phyloP scores from a whole-genome alignment of 176 grass and related monocot species.

The Alloteropsis semialata region DNA sequence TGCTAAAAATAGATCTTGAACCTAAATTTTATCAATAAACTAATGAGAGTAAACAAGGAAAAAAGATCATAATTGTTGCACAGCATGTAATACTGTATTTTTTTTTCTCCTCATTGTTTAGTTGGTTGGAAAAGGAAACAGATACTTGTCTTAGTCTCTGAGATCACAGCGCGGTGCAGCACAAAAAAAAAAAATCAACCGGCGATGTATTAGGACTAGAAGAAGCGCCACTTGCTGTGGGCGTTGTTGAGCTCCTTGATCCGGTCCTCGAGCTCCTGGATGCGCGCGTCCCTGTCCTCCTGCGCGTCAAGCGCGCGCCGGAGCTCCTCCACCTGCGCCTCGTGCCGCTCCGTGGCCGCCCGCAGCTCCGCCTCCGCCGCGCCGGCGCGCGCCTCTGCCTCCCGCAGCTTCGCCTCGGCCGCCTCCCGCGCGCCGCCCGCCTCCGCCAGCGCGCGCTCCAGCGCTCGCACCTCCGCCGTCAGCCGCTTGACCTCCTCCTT shows the following conservation, averaged over 20 bases:
- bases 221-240: conserved; percentile 11
- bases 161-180: background rate
- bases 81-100: background rate
- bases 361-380: background rate
- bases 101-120: background rate
- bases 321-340: conserved; percentile 22
- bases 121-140: background rate
- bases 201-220: background rate
- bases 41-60: background rate
- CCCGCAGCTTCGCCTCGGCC: background rate
- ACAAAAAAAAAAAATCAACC: background rate
- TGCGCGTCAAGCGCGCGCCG: background rate
- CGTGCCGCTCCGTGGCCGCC: background rate
- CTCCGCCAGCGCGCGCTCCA: conserved; percentile 21
- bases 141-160: background rate
- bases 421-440: background rate
- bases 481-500: background rate
- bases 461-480: conserved; percentile 29
- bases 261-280: conserved; percentile 24
- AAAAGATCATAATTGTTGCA: background rate
- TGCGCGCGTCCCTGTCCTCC: conserved; percentile 10
- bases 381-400: conserved; percentile 3
- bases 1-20: background rate
- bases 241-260: conserved; percentile 23
- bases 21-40: background rate